phyloP scores from a whole-genome alignment of 345 rosid species.

The Iberis pinnata region DNA sequence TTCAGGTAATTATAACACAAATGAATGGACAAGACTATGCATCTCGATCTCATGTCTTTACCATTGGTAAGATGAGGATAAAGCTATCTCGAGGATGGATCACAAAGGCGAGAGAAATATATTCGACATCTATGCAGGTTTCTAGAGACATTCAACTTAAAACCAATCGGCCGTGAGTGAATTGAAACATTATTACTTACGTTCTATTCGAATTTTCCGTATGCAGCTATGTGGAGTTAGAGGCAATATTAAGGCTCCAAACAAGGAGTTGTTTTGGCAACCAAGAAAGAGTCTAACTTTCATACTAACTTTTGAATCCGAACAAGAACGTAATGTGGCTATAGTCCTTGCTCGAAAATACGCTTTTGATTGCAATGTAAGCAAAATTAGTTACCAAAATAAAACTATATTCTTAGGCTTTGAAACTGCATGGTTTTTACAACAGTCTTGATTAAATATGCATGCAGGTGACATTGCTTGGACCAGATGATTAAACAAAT shows the following conservation, averaged over 20 bases:
- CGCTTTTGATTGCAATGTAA: slow-evolving; percentile 79
- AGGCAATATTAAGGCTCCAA: slow-evolving; percentile 42
- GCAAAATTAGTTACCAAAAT: too few relatives aligned
- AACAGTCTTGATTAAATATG: slow-evolving; percentile 7
- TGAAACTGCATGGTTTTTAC: not conserved
- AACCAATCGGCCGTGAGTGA: too few relatives aligned
- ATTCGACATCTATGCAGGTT: slow-evolving; percentile 88
- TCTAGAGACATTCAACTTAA: too few relatives aligned
- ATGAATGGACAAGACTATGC: slow-evolving; percentile 84
- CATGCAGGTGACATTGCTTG: slow-evolving; percentile 72
- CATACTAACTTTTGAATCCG: slow-evolving; percentile 74
- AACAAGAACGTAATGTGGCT: slow-evolving; percentile 81
- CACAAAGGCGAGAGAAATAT: slow-evolving; percentile 85
- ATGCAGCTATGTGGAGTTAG: slow-evolving; percentile 75
- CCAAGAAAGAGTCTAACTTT: slow-evolving; percentile 74
- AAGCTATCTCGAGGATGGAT: slow-evolving; percentile 98
- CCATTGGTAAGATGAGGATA: slow-evolving; percentile 80
- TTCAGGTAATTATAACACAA: slow-evolving; percentile 70
- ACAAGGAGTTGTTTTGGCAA: slow-evolving; percentile 84
- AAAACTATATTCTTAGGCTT: slow-evolving; percentile 7
- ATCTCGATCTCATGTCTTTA: slow-evolving; percentile 59
- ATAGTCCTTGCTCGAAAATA: slow-evolving; percentile 71
- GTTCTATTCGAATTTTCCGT: too few relatives aligned
- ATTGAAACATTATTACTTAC: too few relatives aligned
- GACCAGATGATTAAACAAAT: slow-evolving; percentile 55